Percentiles rank a stretch among this genome's conserved stretches.
Conservation (phyloP, 1,284 basidiomycete species). For the Leccinum griseonigrum region DNA sequence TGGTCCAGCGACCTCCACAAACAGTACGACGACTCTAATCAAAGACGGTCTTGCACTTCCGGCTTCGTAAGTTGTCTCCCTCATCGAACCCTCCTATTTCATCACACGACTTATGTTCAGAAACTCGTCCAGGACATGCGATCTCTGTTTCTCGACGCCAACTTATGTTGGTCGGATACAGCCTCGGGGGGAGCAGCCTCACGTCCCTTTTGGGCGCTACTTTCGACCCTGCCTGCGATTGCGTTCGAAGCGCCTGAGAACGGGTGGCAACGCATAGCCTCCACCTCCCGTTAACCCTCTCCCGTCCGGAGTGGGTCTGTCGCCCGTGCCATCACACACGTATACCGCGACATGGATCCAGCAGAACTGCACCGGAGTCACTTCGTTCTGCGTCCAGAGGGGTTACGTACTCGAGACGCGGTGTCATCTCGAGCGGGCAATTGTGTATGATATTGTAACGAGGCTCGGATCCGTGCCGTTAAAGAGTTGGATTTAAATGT, state of each 20-base stretch:
- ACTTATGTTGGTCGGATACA: slow-evolving; percentile 90
- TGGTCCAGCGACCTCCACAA: slow-evolving; percentile 46
- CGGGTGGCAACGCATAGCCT: slow-evolving; percentile 82
- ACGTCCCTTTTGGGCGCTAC: slow-evolving; percentile 88
- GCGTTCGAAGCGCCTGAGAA: slow-evolving; percentile 93
- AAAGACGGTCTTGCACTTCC: slow-evolving; percentile 86
- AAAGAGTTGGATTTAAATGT: slow-evolving; percentile 74
- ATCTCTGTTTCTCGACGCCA: slow-evolving; percentile 77
- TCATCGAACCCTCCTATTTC: not conserved
- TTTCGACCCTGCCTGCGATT: slow-evolving; percentile 88
- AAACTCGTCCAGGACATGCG: slow-evolving; percentile 82
- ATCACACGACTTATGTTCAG: slow-evolving; percentile 13
- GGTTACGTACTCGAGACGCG: slow-evolving; percentile 73
- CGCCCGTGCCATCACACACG: slow-evolving; percentile 60
- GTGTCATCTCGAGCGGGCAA: slow-evolving; percentile 68
- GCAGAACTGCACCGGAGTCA: slow-evolving; percentile 77
- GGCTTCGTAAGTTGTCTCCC: slow-evolving; percentile 60
- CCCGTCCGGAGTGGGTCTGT: slow-evolving; percentile 13
- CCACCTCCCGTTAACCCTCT: slow-evolving; percentile 73
- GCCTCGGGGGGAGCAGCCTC: slow-evolving; percentile 79
- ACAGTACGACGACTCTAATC: slow-evolving; percentile 81
- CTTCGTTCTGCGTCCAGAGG: slow-evolving; percentile 60
- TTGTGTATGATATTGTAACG: slow-evolving; percentile 83
- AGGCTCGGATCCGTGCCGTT: slow-evolving; percentile 74
- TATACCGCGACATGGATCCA: slow-evolving; percentile 81